phyloP scores from a whole-genome alignment of 2,329 filamentous ascomycete species.

The Aspergillus carbonarius region DNA sequence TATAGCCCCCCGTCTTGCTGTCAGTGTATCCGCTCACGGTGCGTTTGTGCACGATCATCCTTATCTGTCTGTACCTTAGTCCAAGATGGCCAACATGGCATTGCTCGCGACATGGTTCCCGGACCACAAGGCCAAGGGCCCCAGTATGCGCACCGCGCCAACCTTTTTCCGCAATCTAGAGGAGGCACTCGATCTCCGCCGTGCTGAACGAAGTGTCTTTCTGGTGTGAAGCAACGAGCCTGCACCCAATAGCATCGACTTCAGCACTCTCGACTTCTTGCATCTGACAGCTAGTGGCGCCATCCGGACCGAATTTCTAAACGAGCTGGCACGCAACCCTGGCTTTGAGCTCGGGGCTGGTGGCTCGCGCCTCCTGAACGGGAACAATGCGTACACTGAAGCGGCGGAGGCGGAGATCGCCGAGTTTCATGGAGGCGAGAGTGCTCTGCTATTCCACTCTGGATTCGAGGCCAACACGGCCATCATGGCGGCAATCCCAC shows the following conservation, averaged over 20 bases:
- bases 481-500: conserved; percentile 53
- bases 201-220: not conserved
- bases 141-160: not conserved
- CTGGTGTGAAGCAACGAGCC: not conserved
- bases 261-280: too few species aligned
- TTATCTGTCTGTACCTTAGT: too few species aligned
- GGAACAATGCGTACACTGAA: conserved; percentile 7
- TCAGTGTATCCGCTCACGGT: too few species aligned
- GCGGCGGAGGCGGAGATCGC: conserved; percentile 52
- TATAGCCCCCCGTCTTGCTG: too few species aligned
- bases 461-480: conserved; percentile 60
- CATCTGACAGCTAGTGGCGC: not conserved
- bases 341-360: conserved; percentile 8
- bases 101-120: not conserved
- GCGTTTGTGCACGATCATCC: too few species aligned
- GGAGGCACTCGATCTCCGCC: not conserved
- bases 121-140: not conserved
- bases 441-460: conserved; percentile 55
- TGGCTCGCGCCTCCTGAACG: conserved; percentile 8
- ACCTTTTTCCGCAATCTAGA: not conserved
- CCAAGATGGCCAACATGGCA: not conserved
- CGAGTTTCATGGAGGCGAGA: conserved; percentile 51
- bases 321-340: conserved; percentile 6
- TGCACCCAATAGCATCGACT: too few species aligned
- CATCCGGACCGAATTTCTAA: conserved; percentile 5